Conservation (phyloP, 257 asterid genomes). For the Verbascum thapsus region DNA sequence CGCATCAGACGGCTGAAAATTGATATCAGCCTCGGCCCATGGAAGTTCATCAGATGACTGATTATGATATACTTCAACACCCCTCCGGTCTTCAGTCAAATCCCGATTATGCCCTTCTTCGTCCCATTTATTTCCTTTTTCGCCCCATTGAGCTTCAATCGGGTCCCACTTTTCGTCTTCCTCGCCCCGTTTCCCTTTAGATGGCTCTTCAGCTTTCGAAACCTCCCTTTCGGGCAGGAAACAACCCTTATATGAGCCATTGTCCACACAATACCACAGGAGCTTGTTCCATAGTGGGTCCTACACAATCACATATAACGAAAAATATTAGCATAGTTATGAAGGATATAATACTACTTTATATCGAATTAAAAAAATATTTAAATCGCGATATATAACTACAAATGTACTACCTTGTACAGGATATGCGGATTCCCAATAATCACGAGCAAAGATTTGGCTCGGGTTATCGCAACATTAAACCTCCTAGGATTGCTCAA, state of each 20-base stretch:
- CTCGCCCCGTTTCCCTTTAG: conserved; percentile 28
- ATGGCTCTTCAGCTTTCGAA: conserved; percentile 30
- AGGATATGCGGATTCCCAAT: conserved; percentile 97
- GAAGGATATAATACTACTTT: neutral
- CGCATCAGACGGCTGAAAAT: conserved; percentile 29
- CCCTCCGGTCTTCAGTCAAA: conserved; percentile 1
- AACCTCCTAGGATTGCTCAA: conserved; percentile 95
- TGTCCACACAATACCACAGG: conserved; percentile 85
- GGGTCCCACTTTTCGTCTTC: conserved; percentile 17
- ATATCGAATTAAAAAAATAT: no score
- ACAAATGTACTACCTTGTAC: conserved; percentile 61
- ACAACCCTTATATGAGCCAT: conserved; percentile 79
- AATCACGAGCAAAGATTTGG: conserved; percentile 77
- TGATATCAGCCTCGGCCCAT: neutral
- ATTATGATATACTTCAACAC: neutral
- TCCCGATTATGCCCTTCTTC: neutral
- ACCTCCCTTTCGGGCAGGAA: conserved; percentile 69
- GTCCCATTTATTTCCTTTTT: conserved; percentile 1
- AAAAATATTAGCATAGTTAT: conserved; percentile 23
- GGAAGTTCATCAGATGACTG: conserved; percentile 17
- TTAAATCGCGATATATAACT: no score
- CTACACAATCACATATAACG: conserved; percentile 43
- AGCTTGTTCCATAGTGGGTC: conserved; percentile 80
- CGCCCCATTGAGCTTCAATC: conserved; percentile 25
- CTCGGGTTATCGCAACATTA: conserved; percentile 87